Percentiles rank a stretch among this genome's conserved stretches.
These are phyloP conservation scores for Larix sibirica DNA, from an alignment of 83 land plant genomes.

Conservation along the genomic window DNA sequence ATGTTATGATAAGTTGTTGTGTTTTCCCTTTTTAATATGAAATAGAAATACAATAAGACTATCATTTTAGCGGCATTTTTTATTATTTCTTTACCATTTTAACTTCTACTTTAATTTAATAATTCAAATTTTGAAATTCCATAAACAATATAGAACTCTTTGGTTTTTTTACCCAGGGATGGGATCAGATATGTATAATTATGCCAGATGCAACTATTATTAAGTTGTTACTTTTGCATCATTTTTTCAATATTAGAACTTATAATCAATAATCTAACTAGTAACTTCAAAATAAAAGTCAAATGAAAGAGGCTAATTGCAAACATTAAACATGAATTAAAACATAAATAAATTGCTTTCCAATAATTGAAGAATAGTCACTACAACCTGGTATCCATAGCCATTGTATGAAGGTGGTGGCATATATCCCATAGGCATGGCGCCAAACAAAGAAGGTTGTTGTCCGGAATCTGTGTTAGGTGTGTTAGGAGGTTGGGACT, in stretches of 20 bases:
- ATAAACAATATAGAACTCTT: no score
- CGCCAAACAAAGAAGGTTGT: slow-evolving; percentile 82
- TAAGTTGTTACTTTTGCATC: not conserved
- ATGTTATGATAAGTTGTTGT: no score
- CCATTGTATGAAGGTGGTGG: slow-evolving; percentile 75
- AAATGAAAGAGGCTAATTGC: not conserved
- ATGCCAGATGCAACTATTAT: no score
- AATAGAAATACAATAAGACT: no score
- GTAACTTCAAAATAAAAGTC: not conserved
- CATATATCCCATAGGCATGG: slow-evolving; percentile 77
- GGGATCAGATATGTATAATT: no score
- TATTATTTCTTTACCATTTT: no score
- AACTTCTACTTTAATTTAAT: no score
- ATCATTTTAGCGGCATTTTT: no score
- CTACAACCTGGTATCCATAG: slow-evolving; percentile 84
- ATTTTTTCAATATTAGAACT: not conserved
- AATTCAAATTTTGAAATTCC: no score
- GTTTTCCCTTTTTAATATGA: no score
- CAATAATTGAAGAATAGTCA: not conserved
- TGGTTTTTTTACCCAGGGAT: no score
- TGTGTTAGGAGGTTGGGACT: slow-evolving; percentile 43
- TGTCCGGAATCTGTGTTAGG: slow-evolving; percentile 48
- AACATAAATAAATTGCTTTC: not conserved
- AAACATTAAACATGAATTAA: not conserved
- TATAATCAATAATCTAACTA: not conserved